Base-by-base conservation (phyloP, 2,329 filamentous ascomycete species). In the Botrytis aclada region DNA sequence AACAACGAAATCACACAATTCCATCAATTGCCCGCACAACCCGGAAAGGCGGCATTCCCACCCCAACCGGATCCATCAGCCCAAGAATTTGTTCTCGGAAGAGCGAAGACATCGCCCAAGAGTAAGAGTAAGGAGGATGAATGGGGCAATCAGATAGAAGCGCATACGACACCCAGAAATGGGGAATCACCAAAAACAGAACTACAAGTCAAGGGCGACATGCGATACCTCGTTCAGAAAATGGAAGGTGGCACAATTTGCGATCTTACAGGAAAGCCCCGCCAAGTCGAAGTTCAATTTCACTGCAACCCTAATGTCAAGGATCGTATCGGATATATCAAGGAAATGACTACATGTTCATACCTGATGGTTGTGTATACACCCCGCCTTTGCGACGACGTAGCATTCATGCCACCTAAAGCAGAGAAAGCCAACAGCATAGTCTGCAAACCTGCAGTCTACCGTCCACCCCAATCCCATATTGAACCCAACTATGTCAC, bases 361-460 rank as follows among this genome's bases (percentile, higher is more conserved):
- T 93, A 93, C 77, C 83, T 93, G 60, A 92, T 93, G 90, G 88
- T 93, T 14, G 87, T 93, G 72, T 89, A 93, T 79, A 93, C 91
- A 0, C 89, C 90, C 1, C 86, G 90, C 16, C 86, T 93, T n/a
- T 93, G 91, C 81, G 89, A 90, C 80, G 91, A 93, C 77, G 86
- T 91, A n/a, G 91, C 91, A 3, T 93, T 93, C 79, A 84, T 89
- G 71, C 90, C 91, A 4, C 89, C 90, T 0, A 88, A 89, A 76
- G 87, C 90, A 74, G 89, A 89, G 74, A 86, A 88, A 74, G 86
- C 89, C 2, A 86, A 92, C 79, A 78, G 84, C 2, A 90, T 93
- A 67, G 83, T 86, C 66, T 93, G 91, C 79, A 84, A 86, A 25
- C 85, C 88, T 74, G 86, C 93, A 37, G 82, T 92, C 29, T 16